Conservation (phyloP, 805 yeast genomes). For the Metschnikowia baotianmanensis region DNA sequence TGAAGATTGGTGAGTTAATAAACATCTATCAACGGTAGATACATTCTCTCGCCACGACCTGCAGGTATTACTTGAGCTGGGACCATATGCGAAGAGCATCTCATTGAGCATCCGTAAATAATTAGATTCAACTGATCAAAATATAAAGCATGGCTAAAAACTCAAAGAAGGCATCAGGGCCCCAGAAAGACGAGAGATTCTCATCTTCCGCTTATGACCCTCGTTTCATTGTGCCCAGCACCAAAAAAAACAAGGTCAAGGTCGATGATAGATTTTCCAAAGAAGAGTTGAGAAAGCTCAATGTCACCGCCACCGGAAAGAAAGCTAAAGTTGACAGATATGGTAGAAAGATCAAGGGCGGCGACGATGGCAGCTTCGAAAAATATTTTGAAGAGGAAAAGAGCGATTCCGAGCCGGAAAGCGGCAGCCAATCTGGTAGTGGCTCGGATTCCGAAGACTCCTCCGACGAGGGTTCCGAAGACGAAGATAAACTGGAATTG, state of each 20-base stretch:
- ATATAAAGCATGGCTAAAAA: slow-evolving; percentile 5
- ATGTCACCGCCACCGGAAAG: slow-evolving; percentile 45
- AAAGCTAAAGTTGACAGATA: slow-evolving; percentile 76
- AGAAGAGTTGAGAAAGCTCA: slow-evolving; percentile 54
- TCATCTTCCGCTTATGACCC: slow-evolving; percentile 82
- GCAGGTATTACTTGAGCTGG: neutral
- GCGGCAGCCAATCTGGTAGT: no score
- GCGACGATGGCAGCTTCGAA: slow-evolving; percentile 39
- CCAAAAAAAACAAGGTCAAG: slow-evolving; percentile 67
- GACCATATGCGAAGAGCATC: slow-evolving; percentile 7
- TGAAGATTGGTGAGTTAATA: no score
- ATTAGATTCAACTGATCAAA: neutral
- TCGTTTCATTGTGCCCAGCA: slow-evolving; percentile 72
- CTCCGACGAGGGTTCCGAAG: slow-evolving; percentile 2
- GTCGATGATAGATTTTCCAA: slow-evolving; percentile 82
- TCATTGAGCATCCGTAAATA: neutral
- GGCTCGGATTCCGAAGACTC: slow-evolving; percentile 22
- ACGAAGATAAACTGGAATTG: slow-evolving; percentile 4
- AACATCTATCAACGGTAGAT: no score
- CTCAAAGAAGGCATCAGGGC: slow-evolving; percentile 10
- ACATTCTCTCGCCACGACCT: neutral
- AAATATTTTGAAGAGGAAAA: slow-evolving; percentile 55
- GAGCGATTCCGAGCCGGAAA: slow-evolving; percentile 4
- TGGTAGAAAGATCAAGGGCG: slow-evolving; percentile 65
- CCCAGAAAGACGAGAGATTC: slow-evolving; percentile 66